Percentiles rank a stretch among this genome's conserved stretches.
phyloP scores from a whole-genome alignment of 2,329 filamentous ascomycete species.

The Phialophora tarda region DNA sequence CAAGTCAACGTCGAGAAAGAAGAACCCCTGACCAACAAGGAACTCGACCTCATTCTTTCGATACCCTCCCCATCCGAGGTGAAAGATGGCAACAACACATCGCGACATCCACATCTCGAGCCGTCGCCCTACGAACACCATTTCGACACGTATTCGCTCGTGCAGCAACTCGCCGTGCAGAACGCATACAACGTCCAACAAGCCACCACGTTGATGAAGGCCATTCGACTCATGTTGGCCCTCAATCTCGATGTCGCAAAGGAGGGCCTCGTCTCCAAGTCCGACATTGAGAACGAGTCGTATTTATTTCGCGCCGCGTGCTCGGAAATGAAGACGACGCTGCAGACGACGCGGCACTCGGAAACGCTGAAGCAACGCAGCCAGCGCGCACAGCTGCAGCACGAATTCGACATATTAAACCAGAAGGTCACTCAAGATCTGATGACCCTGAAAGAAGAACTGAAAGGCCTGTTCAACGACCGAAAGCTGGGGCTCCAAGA shows the following conservation, averaged over 20 bases:
- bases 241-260: conserved; percentile 82
- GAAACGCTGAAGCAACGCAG: conserved; percentile 82
- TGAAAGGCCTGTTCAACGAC: conserved; percentile 97
- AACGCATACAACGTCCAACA: conserved; percentile 73
- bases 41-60: conserved; percentile 50
- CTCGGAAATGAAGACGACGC: conserved; percentile 85
- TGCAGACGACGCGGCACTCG: conserved; percentile 75
- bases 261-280: conserved; percentile 81
- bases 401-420: conserved; percentile 90
- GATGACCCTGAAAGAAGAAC: conserved; percentile 78
- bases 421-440: conserved; percentile 87
- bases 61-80: conserved; percentile 48
- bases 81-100: conserved; percentile 35
- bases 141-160: conserved; percentile 92
- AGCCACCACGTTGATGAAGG: conserved; percentile 89
- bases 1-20: conserved; percentile 25
- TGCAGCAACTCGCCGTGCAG: conserved; percentile 74
- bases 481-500: conserved; percentile 89
- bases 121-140: conserved; percentile 88
- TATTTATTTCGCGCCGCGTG: conserved; percentile 95
- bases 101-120: conserved; percentile 55
- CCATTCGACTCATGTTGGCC: conserved; percentile 75
- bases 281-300: conserved; percentile 90
- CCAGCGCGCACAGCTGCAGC: conserved; percentile 83
- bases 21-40: conserved; percentile 32